Evolutionary conservation across 192 early-diverging fungal genomes (phyloP).

Genomic region (Phycomyces nitens): DNA sequence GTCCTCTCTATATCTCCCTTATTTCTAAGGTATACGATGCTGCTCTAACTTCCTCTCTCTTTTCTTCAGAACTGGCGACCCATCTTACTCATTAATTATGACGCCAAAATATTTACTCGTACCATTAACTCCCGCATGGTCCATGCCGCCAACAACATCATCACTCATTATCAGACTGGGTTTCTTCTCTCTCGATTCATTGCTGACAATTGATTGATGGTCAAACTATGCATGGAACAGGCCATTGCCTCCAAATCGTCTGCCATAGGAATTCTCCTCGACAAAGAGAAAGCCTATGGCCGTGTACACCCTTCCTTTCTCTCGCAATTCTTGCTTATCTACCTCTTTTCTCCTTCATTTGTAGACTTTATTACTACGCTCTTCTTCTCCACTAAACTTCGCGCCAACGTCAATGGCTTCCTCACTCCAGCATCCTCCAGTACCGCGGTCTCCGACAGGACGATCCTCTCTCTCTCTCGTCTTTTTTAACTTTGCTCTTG

Average conservation of each 20-base stretch:
- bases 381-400: conserved; percentile 9
- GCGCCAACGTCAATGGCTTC: conserved; percentile 20
- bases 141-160: not conserved
- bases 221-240: not conserved
- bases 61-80: conserved; percentile 16
- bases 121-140: conserved; percentile 1
- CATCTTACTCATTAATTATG: conserved; percentile 11
- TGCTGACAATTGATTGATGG: conserved; percentile 1
- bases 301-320: conserved; percentile 19
- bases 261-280: not conserved
- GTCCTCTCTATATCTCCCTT: not conserved
- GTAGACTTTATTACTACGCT: not conserved
- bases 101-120: conserved; percentile 22
- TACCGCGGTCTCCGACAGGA: conserved; percentile 16
- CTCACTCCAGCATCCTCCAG: conserved; percentile 10
- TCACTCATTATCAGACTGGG: conserved; percentile 11
- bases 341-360: not conserved
- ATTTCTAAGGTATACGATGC: not conserved
- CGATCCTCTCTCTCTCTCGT: too few relatives aligned
- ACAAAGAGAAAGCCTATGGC: conserved; percentile 28
- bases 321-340: not conserved
- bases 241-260: not conserved
- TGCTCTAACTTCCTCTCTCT: not conserved
- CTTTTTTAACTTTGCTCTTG: too few relatives aligned
- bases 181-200: conserved; percentile 10